phyloP scores from a whole-genome alignment of 768 basidiomycete species.

The Tephrocybe sp. region DNA sequence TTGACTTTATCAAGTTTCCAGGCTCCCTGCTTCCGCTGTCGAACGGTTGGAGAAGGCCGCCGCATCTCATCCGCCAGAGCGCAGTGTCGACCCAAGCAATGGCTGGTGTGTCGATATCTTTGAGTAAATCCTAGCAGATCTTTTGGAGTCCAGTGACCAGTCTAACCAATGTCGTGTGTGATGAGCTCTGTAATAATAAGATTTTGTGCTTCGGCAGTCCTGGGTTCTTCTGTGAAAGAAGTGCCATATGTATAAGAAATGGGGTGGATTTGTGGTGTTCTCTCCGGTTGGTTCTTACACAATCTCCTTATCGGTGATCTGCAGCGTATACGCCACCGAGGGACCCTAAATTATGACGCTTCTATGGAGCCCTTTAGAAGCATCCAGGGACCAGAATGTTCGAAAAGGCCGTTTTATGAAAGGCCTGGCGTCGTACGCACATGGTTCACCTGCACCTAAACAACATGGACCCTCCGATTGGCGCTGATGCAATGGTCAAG shows the following conservation, averaged over 20 bases:
- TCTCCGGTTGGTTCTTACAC: too few species aligned
- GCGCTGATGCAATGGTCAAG: neutral
- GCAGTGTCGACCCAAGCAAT: slow-evolving; percentile 59
- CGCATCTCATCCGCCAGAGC: slow-evolving; percentile 51
- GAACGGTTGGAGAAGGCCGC: slow-evolving; percentile 52
- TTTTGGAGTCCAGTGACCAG: slow-evolving; percentile 55
- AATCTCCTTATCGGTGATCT: neutral
- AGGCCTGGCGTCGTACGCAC: too few species aligned
- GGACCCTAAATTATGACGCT: neutral
- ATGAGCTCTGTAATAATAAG: slow-evolving; percentile 53
- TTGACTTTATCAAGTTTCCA: slow-evolving; percentile 32
- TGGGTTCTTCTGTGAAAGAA: too few species aligned
- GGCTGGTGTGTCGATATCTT: slow-evolving; percentile 69
- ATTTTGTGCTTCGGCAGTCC: too few species aligned
- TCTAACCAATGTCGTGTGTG: slow-evolving; percentile 60
- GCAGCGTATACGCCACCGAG: neutral
- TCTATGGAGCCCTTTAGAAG: neutral
- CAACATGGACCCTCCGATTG: neutral
- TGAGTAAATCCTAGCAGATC: slow-evolving; percentile 53
- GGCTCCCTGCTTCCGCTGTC: slow-evolving; percentile 40
- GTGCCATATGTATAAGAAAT: too few species aligned
- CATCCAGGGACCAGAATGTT: neutral
- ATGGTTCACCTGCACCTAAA: neutral
- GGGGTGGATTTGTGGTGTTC: too few species aligned
- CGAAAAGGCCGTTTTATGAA: neutral